Evolutionary conservation across 495 filamentous ascomycete species (phyloP).

Genomic region (Podospora appendiculata): DNA sequence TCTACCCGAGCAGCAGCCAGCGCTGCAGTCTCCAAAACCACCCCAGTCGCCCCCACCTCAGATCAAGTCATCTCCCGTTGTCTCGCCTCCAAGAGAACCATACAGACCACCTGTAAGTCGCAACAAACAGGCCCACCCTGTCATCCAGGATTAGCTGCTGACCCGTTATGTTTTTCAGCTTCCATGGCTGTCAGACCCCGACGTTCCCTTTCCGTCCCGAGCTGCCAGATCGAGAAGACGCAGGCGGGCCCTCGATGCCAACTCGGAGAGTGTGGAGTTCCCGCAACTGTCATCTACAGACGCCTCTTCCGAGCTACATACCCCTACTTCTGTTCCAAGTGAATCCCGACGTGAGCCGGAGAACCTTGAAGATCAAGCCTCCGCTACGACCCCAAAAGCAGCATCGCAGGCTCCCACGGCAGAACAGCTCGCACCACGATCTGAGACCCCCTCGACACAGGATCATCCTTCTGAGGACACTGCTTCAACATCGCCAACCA

Average conservation of each 20-base stretch:
- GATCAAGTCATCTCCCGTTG: slow-evolving; percentile 4
- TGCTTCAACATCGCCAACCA: slow-evolving; percentile 60
- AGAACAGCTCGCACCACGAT: slow-evolving; percentile 24
- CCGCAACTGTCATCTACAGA: slow-evolving; percentile 19
- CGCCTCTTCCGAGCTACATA: neutral
- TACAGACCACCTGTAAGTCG: slow-evolving; percentile 61
- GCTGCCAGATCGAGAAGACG: slow-evolving; percentile 26
- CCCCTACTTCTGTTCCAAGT: slow-evolving; percentile 1
- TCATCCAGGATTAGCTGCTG: slow-evolving; percentile 1
- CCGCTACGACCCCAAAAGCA: slow-evolving; percentile 23
- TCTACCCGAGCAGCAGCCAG: slow-evolving; percentile 3
- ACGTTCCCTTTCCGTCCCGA: slow-evolving; percentile 55
- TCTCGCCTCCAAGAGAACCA: slow-evolving; percentile 19
- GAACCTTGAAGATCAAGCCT: slow-evolving; percentile 8
- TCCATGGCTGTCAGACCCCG: slow-evolving; percentile 74
- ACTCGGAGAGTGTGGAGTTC: slow-evolving; percentile 24
- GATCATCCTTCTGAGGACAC: slow-evolving; percentile 57
- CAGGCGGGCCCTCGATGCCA: slow-evolving; percentile 23
- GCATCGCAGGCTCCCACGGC: slow-evolving; percentile 23
- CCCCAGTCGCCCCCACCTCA: neutral
- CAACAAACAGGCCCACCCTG: neutral
- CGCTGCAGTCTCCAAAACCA: neutral
- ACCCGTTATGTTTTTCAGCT: slow-evolving; percentile 38
- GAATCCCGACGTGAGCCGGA: slow-evolving; percentile 14
- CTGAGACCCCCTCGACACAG: slow-evolving; percentile 62